Evolutionary conservation across 2,329 filamentous ascomycete genomes (phyloP).

Genomic region (Botryotinia narcissicola): DNA sequence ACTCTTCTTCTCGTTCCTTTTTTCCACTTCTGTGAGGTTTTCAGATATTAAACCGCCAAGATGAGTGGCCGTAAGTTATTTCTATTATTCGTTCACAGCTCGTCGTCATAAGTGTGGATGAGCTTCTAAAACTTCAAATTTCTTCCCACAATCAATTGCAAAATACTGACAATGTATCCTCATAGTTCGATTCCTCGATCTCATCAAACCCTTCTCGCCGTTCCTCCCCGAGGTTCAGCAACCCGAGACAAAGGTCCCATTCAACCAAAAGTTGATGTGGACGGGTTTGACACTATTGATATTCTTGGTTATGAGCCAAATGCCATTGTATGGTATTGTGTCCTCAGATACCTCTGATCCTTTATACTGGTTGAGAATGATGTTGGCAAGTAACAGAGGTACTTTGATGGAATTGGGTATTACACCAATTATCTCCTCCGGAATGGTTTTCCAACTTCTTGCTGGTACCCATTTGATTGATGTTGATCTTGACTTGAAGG

Average conservation of each 20-base stretch:
- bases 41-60: slow-evolving; percentile 40
- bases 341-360: slow-evolving; percentile 98
- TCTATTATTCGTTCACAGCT: slow-evolving; percentile 21
- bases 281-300: slow-evolving; percentile 91
- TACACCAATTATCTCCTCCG: slow-evolving; percentile 97
- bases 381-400: slow-evolving; percentile 97
- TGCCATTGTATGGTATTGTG: slow-evolving; percentile 98
- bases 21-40: slow-evolving; percentile 41
- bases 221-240: slow-evolving; percentile 99
- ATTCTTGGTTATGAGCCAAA: slow-evolving; percentile 99
- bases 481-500: slow-evolving; percentile 99
- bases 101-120: slow-evolving; percentile 14
- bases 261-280: slow-evolving; percentile 99
- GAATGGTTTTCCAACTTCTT: slow-evolving; percentile 99
- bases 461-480: slow-evolving; percentile 99
- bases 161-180: slow-evolving; percentile 32
- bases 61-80: slow-evolving; percentile 44
- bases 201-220: slow-evolving; percentile 99
- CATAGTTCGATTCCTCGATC: slow-evolving; percentile 95
- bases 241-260: slow-evolving; percentile 96
- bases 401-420: slow-evolving; percentile 96
- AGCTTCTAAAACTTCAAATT: slow-evolving; percentile 19
- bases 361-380: slow-evolving; percentile 99
- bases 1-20: slow-evolving; percentile 34
- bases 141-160: slow-evolving; percentile 23